Conservation (phyloP, 176 grass and related monocot species). For the Musa troglodytarum region DNA sequence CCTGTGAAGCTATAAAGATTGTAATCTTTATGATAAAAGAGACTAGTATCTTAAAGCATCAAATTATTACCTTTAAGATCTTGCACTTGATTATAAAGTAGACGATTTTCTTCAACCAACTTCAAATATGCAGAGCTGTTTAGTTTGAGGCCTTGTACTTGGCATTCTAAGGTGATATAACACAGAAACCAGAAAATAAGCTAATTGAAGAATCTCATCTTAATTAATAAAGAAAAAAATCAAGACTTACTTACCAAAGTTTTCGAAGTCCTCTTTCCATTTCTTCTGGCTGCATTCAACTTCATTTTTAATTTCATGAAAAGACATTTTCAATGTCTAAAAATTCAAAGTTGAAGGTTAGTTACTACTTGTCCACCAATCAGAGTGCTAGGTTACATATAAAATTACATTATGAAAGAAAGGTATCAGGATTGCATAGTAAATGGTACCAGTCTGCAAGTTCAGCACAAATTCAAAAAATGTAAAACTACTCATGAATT, state of each 20-base stretch:
- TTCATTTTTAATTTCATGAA: constrained; percentile 55
- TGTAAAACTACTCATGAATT: too few species aligned
- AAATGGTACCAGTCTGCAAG: too few species aligned
- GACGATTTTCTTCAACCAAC: constrained; percentile 69
- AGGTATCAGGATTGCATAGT: neutral
- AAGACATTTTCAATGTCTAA: constrained; percentile 53
- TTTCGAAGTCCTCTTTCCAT: constrained; percentile 56
- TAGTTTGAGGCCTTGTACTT: constrained; percentile 45
- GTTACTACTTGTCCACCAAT: neutral
- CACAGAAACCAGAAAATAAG: neutral
- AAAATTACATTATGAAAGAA: neutral
- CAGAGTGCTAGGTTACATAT: neutral
- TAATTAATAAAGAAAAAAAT: neutral
- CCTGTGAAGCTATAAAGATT: constrained; percentile 21
- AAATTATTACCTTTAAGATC: constrained; percentile 65
- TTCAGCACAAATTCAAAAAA: too few species aligned
- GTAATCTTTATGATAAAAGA: constrained; percentile 3
- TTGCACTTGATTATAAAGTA: constrained; percentile 79
- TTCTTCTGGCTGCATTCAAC: constrained; percentile 47
- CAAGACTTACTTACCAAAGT: constrained; percentile 37
- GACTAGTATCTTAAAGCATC: constrained; percentile 6
- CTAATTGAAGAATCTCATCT: neutral
- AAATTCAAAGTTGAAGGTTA: constrained; percentile 20
- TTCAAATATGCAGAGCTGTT: constrained; percentile 42
- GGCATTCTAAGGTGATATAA: constrained; percentile 39